phyloP scores from a whole-genome alignment of 1,284 basidiomycete species.

The Irpex rosettiformis region DNA sequence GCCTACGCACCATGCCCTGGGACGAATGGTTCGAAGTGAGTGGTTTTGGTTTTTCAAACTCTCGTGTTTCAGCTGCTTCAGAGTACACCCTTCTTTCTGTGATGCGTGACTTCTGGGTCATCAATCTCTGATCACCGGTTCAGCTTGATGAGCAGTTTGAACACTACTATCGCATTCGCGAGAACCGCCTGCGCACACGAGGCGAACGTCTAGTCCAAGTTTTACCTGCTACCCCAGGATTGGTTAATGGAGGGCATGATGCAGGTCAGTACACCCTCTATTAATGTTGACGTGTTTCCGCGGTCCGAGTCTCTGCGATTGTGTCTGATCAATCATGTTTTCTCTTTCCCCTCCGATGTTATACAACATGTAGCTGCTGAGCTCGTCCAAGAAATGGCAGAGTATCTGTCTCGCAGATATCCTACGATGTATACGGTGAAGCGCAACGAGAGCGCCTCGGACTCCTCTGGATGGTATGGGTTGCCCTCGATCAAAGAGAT shows the following conservation, averaged over 20 bases:
- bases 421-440: constrained; percentile 54
- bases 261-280: constrained; percentile 40
- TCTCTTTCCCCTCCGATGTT: neutral
- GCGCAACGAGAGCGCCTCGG: constrained; percentile 31
- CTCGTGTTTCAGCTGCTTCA: too few relatives aligned
- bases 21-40: constrained; percentile 65
- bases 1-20: constrained; percentile 64
- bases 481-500: constrained; percentile 50
- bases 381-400: constrained; percentile 60
- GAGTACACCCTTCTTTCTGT: too few relatives aligned
- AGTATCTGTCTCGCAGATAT: constrained; percentile 60
- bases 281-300: too few relatives aligned
- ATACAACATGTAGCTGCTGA: constrained; percentile 60
- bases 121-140: neutral
- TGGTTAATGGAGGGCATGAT: constrained; percentile 46
- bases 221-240: constrained; percentile 44
- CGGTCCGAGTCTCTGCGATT: neutral
- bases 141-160: constrained; percentile 56
- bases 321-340: constrained; percentile 2
- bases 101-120: too few relatives aligned
- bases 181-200: constrained; percentile 47
- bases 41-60: too few relatives aligned
- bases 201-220: constrained; percentile 47
- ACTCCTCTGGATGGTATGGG: constrained; percentile 47
- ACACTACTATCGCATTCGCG: constrained; percentile 50